Evolutionary conservation across 108 stramenopile genomes (phyloP).

Genomic region (Cyclotella choctawhatcheeana): DNA sequence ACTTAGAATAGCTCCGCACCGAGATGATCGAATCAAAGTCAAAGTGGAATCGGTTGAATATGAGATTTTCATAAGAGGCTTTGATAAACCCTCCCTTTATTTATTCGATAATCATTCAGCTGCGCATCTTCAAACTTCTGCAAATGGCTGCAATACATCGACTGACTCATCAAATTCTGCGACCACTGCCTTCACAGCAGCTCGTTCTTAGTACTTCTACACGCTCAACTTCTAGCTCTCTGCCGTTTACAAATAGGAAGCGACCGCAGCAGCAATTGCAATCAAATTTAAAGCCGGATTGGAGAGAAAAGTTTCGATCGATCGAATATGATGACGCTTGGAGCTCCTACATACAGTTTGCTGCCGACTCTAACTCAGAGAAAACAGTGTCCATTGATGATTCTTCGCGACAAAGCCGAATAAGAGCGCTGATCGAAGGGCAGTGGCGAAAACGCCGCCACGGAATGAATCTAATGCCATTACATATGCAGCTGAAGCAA

Average conservation of each 20-base stretch:
- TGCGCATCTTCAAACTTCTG: too few relatives aligned
- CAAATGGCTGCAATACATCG: not conserved
- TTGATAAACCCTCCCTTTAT: too few relatives aligned
- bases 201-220: not conserved
- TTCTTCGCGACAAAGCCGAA: not conserved
- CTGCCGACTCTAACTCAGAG: not conserved
- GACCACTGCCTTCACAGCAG: not conserved
- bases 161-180: not conserved
- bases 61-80: too few relatives aligned
- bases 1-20: too few relatives aligned
- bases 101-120: too few relatives aligned
- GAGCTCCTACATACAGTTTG: conserved; percentile 30
- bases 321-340: conserved; percentile 45
- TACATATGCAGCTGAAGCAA: conserved; percentile 2
- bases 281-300: not conserved
- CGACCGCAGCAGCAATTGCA: not conserved
- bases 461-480: conserved; percentile 44
- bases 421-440: conserved; percentile 9
- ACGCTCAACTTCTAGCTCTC: not conserved
- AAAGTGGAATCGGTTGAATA: too few relatives aligned
- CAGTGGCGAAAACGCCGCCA: conserved; percentile 34
- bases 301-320: conserved; percentile 44
- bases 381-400: not conserved
- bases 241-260: not conserved
- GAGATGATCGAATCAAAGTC: too few relatives aligned